These are phyloP conservation scores for Wallacemonas rigidus DNA, from an alignment of 208 protist species.

Conservation along the genomic window DNA sequence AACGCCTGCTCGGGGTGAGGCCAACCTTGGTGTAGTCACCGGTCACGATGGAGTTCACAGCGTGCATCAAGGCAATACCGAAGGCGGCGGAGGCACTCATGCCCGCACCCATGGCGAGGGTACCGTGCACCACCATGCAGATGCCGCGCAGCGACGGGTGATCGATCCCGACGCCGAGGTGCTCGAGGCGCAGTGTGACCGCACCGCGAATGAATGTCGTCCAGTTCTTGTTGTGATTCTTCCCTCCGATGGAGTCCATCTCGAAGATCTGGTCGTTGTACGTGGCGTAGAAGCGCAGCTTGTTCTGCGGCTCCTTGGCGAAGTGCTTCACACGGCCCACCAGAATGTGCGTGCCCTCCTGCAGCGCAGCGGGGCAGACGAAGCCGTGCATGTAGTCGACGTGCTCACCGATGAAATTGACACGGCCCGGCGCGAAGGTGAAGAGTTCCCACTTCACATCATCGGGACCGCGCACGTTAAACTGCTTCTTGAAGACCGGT, in stretches of 20 bases:
- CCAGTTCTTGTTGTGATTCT: conserved; percentile 56
- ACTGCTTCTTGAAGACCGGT: conserved; percentile 61
- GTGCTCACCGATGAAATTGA: conserved; percentile 93
- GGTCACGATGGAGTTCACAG: conserved; percentile 46
- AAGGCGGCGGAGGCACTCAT: conserved; percentile 89
- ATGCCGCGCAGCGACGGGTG: conserved; percentile 42
- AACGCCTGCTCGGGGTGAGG: conserved; percentile 26
- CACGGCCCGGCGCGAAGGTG: conserved; percentile 80
- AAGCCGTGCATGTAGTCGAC: conserved; percentile 89
- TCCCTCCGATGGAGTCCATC: conserved; percentile 35
- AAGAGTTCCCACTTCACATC: conserved; percentile 82
- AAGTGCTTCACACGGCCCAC: conserved; percentile 66
- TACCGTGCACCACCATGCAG: conserved; percentile 73
- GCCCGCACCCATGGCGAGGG: conserved; percentile 81
- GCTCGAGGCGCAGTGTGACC: conserved; percentile 51
- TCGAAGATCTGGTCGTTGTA: conserved; percentile 55
- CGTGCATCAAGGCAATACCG: conserved; percentile 60
- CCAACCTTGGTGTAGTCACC: conserved; percentile 29
- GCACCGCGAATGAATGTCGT: conserved; percentile 69
- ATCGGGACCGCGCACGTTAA: conserved; percentile 33
- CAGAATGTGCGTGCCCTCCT: conserved; percentile 68
- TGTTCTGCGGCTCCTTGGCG: conserved; percentile 15
- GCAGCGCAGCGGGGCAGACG: conserved; percentile 71
- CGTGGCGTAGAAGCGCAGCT: conserved; percentile 71
- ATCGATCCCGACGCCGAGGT: conserved; percentile 47